A percentile compares a stretch with the other conserved stretches of the same genome.
Conservation (phyloP, 2,329 filamentous ascomycete genomes). For the Cladorrhinum sp. region DNA sequence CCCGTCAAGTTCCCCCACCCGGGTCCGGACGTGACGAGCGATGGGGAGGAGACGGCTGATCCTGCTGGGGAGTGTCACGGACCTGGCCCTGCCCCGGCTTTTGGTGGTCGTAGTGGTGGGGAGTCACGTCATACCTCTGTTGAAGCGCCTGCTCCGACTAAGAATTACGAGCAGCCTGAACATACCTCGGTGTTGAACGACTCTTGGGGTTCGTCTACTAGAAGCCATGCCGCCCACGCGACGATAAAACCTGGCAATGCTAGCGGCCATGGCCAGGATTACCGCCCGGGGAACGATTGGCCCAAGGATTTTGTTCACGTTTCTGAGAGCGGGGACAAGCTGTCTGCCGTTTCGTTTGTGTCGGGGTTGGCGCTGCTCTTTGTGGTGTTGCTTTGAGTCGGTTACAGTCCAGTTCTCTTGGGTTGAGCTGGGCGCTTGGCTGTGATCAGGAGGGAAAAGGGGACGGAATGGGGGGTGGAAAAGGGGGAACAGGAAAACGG, state of each 20-base stretch:
- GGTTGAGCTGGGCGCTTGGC: background rate
- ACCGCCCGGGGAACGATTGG: background rate
- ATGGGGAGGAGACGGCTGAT: background rate
- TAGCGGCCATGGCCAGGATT: background rate
- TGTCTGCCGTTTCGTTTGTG: background rate
- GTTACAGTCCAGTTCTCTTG: background rate
- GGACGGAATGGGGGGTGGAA: background rate
- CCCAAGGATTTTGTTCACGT: background rate
- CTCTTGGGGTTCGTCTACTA: background rate
- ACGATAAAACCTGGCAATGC: background rate
- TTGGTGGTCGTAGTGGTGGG: background rate
- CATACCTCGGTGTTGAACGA: no score
- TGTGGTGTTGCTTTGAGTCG: background rate
- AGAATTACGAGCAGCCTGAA: background rate
- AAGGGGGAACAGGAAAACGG: background rate
- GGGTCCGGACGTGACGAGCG: conserved; percentile 16
- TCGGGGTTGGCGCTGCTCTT: background rate
- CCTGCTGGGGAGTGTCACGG: background rate
- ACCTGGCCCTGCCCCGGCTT: background rate
- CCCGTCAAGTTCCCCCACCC: conserved; percentile 67
- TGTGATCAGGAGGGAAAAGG: background rate
- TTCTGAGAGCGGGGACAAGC: background rate
- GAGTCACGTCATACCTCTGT: background rate
- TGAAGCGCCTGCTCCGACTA: background rate
- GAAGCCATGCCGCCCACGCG: background rate